These are phyloP conservation scores for Colletotrichum sp. DNA, from an alignment of 2,329 filamentous ascomycete species.

Conservation along the genomic window DNA sequence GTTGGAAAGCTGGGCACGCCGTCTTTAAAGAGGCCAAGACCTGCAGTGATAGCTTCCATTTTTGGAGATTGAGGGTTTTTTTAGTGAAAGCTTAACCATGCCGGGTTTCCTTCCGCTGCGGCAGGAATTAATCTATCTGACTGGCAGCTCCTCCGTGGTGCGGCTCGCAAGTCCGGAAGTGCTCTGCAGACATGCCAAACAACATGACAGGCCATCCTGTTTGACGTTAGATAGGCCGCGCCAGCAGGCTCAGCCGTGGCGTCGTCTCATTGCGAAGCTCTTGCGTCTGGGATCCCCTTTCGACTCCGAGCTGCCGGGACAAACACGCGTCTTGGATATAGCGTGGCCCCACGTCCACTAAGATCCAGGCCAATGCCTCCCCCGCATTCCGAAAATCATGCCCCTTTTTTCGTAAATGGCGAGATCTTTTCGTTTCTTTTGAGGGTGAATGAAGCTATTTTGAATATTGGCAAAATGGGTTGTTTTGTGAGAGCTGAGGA, in stretches of 20 bases:
- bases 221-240: neutral
- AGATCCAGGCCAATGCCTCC: neutral
- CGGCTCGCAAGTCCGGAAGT: neutral
- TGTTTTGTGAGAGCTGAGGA: neutral
- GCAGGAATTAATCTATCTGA: constrained; percentile 1
- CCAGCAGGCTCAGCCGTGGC: neutral
- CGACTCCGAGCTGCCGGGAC: constrained; percentile 1
- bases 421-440: accelerated
- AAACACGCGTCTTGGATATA: constrained; percentile 13
- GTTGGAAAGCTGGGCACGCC: neutral
- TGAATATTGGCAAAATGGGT: neutral
- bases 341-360: neutral
- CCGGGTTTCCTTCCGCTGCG: neutral
- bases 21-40: neutral
- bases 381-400: constrained; percentile 1
- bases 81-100: constrained; percentile 7
- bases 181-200: neutral
- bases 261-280: neutral
- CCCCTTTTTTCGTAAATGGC: neutral
- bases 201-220: neutral
- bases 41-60: neutral
- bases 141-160: neutral
- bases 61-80: neutral
- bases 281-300: neutral
- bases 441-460: neutral